A percentile compares a stretch with the other conserved stretches of the same genome.
These are phyloP conservation scores for Ceriops tagal DNA, from an alignment of 345 rosid species.

Conservation along the genomic window DNA sequence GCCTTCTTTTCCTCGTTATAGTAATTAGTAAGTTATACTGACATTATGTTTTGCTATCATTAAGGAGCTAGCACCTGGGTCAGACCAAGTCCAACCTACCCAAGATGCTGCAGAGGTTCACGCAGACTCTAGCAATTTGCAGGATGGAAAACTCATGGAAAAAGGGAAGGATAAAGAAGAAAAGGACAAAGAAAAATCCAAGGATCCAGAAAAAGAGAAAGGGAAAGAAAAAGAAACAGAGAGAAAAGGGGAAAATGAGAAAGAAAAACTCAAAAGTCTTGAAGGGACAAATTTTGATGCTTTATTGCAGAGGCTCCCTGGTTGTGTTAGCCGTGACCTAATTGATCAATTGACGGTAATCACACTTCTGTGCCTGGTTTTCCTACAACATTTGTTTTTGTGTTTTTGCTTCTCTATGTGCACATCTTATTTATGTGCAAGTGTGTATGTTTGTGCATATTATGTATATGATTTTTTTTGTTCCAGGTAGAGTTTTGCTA, in stretches of 20 bases:
- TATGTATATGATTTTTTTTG: not conserved
- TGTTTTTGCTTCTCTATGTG: not conserved
- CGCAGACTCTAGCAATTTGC: slow-evolving; percentile 49
- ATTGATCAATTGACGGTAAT: slow-evolving; percentile 94
- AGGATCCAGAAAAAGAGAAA: slow-evolving; percentile 66
- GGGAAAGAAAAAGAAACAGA: slow-evolving; percentile 83
- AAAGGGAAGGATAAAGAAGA: slow-evolving; percentile 85
- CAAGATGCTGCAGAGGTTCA: slow-evolving; percentile 59
- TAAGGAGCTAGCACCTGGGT: slow-evolving; percentile 69
- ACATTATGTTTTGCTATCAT: slow-evolving; percentile 4
- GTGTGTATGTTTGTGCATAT: slow-evolving; percentile 8
- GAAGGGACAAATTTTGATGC: slow-evolving; percentile 95
- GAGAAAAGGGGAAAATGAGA: slow-evolving; percentile 71
- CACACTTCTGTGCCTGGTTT: slow-evolving; percentile 16
- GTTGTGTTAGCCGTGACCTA: slow-evolving; percentile 95
- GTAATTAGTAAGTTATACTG: not conserved
- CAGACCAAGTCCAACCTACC: slow-evolving; percentile 51
- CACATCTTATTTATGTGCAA: not conserved
- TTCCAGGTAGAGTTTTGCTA: slow-evolving; percentile 97
- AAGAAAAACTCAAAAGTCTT: slow-evolving; percentile 79
- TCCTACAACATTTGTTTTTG: not conserved
- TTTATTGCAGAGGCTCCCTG: slow-evolving; percentile 87
- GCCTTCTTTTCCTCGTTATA: not conserved
- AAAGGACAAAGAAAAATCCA: slow-evolving; percentile 61
- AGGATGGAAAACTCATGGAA: slow-evolving; percentile 56